A percentile compares a stretch with the other conserved stretches of the same genome.
Conservation (phyloP, 2,329 filamentous ascomycete species). For the Colletotrichum liriopes region DNA sequence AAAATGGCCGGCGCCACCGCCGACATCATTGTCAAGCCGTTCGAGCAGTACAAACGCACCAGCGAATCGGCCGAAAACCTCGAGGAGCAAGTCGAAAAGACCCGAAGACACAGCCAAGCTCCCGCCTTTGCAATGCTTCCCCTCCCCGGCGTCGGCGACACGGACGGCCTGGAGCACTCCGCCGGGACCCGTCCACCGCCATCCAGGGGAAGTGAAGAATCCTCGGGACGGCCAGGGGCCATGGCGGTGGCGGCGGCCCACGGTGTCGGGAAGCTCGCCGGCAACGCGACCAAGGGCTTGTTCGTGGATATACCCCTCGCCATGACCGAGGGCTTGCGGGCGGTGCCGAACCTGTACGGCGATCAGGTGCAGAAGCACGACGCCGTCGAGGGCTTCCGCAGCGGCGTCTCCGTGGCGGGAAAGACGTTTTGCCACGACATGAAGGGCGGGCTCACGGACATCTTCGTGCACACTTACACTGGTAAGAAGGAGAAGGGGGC, state of each 20-base stretch:
- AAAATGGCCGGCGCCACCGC: slow-evolving; percentile 37
- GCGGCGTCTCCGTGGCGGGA: slow-evolving; percentile 42
- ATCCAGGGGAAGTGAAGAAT: slow-evolving; percentile 9
- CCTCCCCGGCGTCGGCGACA: slow-evolving; percentile 29
- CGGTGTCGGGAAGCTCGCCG: slow-evolving; percentile 71
- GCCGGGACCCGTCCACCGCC: background rate
- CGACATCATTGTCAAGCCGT: slow-evolving; percentile 36
- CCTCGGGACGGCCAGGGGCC: slow-evolving; percentile 23
- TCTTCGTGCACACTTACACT: slow-evolving; percentile 41
- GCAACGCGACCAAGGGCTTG: slow-evolving; percentile 71
- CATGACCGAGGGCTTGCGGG: slow-evolving; percentile 43
- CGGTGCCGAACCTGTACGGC: slow-evolving; percentile 43
- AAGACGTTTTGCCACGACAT: slow-evolving; percentile 40
- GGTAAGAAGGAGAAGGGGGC: slow-evolving; percentile 42
- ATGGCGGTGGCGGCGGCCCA: slow-evolving; percentile 50
- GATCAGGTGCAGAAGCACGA: slow-evolving; percentile 40
- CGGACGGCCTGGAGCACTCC: slow-evolving; percentile 9
- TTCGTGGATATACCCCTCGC: slow-evolving; percentile 56
- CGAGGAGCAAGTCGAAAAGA: background rate
- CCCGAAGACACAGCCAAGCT: slow-evolving; percentile 24
- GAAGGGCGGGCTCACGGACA: slow-evolving; percentile 39
- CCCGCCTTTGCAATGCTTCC: slow-evolving; percentile 35
- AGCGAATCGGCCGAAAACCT: slow-evolving; percentile 14
- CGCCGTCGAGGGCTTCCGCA: slow-evolving; percentile 38
- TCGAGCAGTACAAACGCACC: slow-evolving; percentile 31